These are phyloP conservation scores for Phytophthora rubi DNA, from an alignment of 352 stramenopile genomes.

Conservation along the genomic window DNA sequence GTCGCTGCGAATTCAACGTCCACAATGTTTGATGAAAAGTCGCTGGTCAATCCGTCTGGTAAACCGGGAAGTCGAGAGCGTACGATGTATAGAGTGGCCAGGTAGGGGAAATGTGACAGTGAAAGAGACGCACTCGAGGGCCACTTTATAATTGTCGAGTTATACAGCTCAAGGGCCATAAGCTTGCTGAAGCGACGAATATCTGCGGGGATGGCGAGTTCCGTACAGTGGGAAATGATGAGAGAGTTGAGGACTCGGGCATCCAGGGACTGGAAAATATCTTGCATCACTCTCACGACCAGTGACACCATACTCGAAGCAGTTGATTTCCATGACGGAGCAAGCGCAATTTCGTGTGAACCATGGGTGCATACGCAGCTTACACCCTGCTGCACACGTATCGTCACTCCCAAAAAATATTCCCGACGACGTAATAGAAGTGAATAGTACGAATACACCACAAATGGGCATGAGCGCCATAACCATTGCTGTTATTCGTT, in stretches of 20 bases:
- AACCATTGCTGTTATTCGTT: slow-evolving; percentile 9
- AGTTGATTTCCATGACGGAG: slow-evolving; percentile 57
- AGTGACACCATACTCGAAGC: slow-evolving; percentile 37
- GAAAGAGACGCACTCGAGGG: slow-evolving; percentile 32
- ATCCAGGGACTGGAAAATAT: slow-evolving; percentile 39
- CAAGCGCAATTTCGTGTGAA: slow-evolving; percentile 48
- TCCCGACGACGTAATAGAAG: slow-evolving; percentile 41
- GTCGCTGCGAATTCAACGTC: slow-evolving; percentile 46
- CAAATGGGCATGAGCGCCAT: slow-evolving; percentile 33
- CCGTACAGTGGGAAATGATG: slow-evolving; percentile 53
- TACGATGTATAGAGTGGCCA: slow-evolving; percentile 45
- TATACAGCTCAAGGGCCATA: slow-evolving; percentile 55
- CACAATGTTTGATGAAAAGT: slow-evolving; percentile 37
- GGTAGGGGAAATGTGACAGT: slow-evolving; percentile 22
- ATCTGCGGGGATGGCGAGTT: slow-evolving; percentile 29
- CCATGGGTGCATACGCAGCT: slow-evolving; percentile 54
- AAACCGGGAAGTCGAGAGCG: slow-evolving; percentile 30
- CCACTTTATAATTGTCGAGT: slow-evolving; percentile 46
- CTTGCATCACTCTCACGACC: slow-evolving; percentile 20
- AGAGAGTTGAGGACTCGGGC: slow-evolving; percentile 44
- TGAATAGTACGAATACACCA: slow-evolving; percentile 38
- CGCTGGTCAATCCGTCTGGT: slow-evolving; percentile 39
- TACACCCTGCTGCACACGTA: slow-evolving; percentile 37
- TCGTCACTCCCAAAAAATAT: slow-evolving; percentile 27
- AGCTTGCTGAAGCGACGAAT: slow-evolving; percentile 43